Evolutionary conservation across 495 filamentous ascomycete species (phyloP), one percentile per base, ranked within the genome.

Genomic region (Friedmanniomyces endolithicus): DNA sequence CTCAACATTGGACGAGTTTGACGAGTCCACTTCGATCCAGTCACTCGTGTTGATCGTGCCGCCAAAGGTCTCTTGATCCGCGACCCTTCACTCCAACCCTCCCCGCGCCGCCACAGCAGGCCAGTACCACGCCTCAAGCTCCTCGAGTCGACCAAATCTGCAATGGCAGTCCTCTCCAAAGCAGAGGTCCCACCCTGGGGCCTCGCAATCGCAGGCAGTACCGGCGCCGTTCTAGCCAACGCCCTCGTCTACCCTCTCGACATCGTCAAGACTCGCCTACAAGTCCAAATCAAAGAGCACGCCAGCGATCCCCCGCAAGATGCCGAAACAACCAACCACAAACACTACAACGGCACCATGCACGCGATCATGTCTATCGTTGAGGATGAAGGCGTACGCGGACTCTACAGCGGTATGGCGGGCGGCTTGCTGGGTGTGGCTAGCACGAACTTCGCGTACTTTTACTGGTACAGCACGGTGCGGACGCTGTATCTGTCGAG

Each of bases 401-500:
- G 94, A 1, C 78, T 99, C 22, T 99, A 97, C 64, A 81, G 86
- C 41, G 92, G 92, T 47, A 89, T 99, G 64, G 71, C 77, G 46
- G 90, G 94, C 17, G 79, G 88, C 7, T 75, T 99, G 11, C 70
- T 96, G 17, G 92, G 92, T 41, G 94, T 97, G 14, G 90, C 88
- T 8, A 95, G 89, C 14, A 97, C 89, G 53, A 99, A 99, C 67
- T 99, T 99, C 65, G 92, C 92, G 56, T 99, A 99, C 71, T 99
- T 99, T 65, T 99, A 97, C 74, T 99, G 92, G 92, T 97, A 99
- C 70, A 90, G 87, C 20, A 68, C 88, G 17, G 88, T 96, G 14
- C 84, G 92, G 41, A 79, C 78, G 12, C 71, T 95, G 35, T 97
- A 96, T 67, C 71, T 89, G 66, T 78, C 80, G 29, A 84, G 79